phyloP scores from a whole-genome alignment of 2,329 filamentous ascomycete species.

The Metarhizium humberi region DNA sequence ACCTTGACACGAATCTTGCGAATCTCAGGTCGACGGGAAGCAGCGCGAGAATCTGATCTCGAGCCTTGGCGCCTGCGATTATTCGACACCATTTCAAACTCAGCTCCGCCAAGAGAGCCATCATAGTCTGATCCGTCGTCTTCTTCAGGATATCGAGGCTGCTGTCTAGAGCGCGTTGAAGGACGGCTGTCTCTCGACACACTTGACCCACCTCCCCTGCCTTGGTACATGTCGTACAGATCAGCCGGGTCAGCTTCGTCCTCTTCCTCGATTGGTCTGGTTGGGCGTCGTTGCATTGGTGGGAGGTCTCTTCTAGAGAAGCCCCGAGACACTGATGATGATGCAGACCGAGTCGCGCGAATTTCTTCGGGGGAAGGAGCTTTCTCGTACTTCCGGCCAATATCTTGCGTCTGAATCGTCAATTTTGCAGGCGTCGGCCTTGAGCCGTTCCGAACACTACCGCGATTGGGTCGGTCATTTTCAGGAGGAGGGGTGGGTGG shows the following conservation, averaged over 20 bases:
- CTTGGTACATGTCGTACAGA: slow-evolving; percentile 54
- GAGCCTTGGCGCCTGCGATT: slow-evolving; percentile 36
- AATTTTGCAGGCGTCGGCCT: slow-evolving; percentile 54
- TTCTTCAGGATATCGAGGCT: slow-evolving; percentile 65
- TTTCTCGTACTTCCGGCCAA: slow-evolving; percentile 46
- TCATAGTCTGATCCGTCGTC: slow-evolving; percentile 70
- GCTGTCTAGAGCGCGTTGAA: slow-evolving; percentile 22
- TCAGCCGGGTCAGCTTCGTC: slow-evolving; percentile 60
- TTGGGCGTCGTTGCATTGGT: slow-evolving; percentile 18
- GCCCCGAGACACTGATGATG: slow-evolving; percentile 36
- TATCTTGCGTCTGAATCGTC: slow-evolving; percentile 48
- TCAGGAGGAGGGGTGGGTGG: slow-evolving; percentile 98
- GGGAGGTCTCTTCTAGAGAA: slow-evolving; percentile 31
- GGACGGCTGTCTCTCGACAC: slow-evolving; percentile 25
- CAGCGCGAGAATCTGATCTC: slow-evolving; percentile 40
- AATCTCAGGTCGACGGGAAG: slow-evolving; percentile 55
- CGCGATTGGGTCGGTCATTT: slow-evolving; percentile 58
- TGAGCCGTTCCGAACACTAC: slow-evolving; percentile 50
- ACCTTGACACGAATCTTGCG: slow-evolving; percentile 85
- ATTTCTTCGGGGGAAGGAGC: slow-evolving; percentile 35
- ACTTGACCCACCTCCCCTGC: slow-evolving; percentile 24
- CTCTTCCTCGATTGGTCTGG: slow-evolving; percentile 34
- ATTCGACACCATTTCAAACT: slow-evolving; percentile 69
- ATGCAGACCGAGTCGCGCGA: slow-evolving; percentile 28
- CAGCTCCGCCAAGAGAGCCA: slow-evolving; percentile 61